phyloP scores from a whole-genome alignment of 306 rosid genomes.

The Fragaria nilgerrensis region DNA sequence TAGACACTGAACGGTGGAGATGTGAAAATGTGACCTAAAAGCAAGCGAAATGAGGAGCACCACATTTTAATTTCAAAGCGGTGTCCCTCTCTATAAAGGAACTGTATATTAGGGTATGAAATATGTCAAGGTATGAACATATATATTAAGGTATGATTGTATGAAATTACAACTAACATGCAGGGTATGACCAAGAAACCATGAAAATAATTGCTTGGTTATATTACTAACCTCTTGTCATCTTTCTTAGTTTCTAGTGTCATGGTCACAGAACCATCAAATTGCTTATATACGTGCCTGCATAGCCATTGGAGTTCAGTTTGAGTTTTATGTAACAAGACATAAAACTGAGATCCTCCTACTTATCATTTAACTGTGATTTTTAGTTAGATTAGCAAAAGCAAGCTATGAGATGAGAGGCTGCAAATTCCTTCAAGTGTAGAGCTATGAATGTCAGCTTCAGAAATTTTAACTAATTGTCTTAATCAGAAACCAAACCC shows the following conservation, averaged over 20 bases:
- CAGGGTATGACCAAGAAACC: neutral
- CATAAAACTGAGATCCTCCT: too few species aligned
- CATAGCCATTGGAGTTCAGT: neutral
- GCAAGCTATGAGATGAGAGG: neutral
- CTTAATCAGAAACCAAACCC: neutral
- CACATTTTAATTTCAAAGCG: too few species aligned
- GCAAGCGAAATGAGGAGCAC: too few species aligned
- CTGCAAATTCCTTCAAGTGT: too few species aligned
- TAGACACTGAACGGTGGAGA: too few species aligned
- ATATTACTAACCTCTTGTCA: too few species aligned
- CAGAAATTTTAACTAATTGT: too few species aligned
- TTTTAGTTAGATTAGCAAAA: neutral
- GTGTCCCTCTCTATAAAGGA: too few species aligned
- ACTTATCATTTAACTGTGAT: too few species aligned
- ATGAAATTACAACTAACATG: neutral
- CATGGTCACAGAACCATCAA: neutral
- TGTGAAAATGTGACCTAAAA: too few species aligned
- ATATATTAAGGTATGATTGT: too few species aligned
- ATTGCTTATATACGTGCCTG: neutral
- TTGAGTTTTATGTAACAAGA: neutral
- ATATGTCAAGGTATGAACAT: too few species aligned
- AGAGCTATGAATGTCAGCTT: neutral
- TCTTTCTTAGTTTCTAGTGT: neutral
- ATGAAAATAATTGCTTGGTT: neutral
- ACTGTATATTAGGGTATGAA: neutral